phyloP scores from a whole-genome alignment of 805 yeast genomes.

The Candida arabinofermentans region DNA sequence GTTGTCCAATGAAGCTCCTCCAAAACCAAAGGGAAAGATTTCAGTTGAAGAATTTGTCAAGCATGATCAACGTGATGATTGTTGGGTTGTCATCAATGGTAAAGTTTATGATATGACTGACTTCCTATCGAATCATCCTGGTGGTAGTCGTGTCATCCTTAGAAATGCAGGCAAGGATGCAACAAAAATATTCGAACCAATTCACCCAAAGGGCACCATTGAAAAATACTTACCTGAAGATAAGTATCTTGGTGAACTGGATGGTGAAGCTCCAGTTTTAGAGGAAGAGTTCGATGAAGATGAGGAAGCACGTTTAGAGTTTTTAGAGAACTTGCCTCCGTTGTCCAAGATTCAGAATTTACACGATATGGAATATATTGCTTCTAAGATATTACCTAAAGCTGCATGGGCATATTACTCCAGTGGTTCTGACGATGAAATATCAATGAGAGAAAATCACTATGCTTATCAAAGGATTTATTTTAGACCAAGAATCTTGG shows the following conservation, averaged over 20 bases:
- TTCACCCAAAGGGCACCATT: constrained; percentile 87
- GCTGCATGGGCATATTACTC: constrained; percentile 93
- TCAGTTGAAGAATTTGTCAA: constrained; percentile 40
- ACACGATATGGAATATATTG: constrained; percentile 84
- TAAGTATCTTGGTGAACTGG: constrained; percentile 54
- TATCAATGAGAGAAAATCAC: constrained; percentile 86
- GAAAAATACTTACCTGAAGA: constrained; percentile 54
- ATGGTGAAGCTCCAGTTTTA: constrained; percentile 32
- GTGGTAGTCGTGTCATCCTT: constrained; percentile 44
- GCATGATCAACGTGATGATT: constrained; percentile 56
- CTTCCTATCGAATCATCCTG: constrained; percentile 46
- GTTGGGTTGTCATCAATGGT: constrained; percentile 84
- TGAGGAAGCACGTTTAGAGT: constrained; percentile 40
- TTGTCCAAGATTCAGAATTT: constrained; percentile 67
- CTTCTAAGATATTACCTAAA: constrained; percentile 69
- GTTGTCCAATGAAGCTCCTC: constrained; percentile 8
- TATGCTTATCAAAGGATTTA: constrained; percentile 82
- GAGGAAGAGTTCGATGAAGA: constrained; percentile 34
- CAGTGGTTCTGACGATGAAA: constrained; percentile 90
- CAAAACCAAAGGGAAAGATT: constrained; percentile 9
- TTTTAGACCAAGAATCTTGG: constrained; percentile 79
- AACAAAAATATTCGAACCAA: constrained; percentile 72
- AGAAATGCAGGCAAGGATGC: constrained; percentile 50
- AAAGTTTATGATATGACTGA: constrained; percentile 76
- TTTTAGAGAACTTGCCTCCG: constrained; percentile 57